Conservation (phyloP, 2,329 filamentous ascomycete species). For the Aspergillus uvarum region DNA sequence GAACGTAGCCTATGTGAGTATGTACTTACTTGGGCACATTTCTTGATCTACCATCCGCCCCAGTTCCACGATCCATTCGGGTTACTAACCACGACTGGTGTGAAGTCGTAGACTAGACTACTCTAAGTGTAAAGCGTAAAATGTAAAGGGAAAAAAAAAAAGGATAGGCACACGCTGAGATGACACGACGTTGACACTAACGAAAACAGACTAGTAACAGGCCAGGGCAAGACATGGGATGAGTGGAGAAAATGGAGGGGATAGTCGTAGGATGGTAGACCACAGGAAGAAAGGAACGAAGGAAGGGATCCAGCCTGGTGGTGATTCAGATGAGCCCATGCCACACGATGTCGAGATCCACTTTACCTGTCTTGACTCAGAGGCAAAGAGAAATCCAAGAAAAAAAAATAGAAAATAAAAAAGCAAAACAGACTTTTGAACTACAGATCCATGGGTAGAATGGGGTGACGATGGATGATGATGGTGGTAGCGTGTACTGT, state of each 20-base stretch:
- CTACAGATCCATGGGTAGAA: constrained; percentile 4
- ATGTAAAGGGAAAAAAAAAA: constrained; percentile 1
- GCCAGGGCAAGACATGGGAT: constrained; percentile 15
- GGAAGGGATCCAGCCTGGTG: constrained; percentile 11
- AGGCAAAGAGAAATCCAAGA: not conserved
- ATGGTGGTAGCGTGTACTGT: constrained; percentile 2
- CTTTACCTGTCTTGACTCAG: constrained; percentile 12
- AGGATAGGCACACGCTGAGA: constrained; percentile 30
- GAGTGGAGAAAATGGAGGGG: constrained; percentile 11
- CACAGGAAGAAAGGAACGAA: constrained; percentile 17
- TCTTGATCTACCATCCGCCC: constrained; percentile 37
- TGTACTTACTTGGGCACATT: constrained; percentile 17
- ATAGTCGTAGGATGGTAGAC: constrained; percentile 9
- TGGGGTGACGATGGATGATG: constrained; percentile 3
- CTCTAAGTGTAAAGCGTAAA: not conserved
- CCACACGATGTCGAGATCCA: constrained; percentile 18
- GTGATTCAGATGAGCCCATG: constrained; percentile 23
- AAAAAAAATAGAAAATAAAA: too few species aligned
- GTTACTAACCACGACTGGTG: not conserved
- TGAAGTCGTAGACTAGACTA: not conserved
- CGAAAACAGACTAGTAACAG: constrained; percentile 28
- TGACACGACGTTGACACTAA: constrained; percentile 43
- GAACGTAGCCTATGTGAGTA: constrained; percentile 1
- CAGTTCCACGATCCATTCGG: constrained; percentile 36
- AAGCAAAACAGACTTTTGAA: not conserved